These are phyloP conservation scores for Peniophora sp. DNA, from an alignment of 1,284 basidiomycete genomes.

Conservation along the genomic window DNA sequence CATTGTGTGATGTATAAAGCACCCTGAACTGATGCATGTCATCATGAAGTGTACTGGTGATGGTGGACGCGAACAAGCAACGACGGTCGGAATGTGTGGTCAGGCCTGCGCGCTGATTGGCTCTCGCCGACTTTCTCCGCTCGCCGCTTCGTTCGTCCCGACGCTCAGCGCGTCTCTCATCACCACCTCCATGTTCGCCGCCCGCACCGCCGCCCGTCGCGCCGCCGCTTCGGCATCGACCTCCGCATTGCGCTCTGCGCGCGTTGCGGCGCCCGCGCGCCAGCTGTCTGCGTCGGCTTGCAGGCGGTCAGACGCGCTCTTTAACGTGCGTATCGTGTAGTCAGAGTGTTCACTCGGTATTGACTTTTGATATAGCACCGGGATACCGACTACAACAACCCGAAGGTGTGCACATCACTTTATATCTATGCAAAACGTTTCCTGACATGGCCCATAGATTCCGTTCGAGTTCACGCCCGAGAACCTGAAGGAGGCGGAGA, in stretches of 20 bases:
- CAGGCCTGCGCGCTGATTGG: not conserved
- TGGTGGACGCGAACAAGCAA: not conserved
- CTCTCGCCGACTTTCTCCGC: not conserved
- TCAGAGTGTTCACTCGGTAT: not conserved
- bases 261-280: slow-evolving; percentile 17
- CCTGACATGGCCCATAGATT: slow-evolving; percentile 70
- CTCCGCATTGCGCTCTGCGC: slow-evolving; percentile 2
- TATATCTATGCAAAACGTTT: not conserved
- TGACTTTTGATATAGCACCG: slow-evolving; percentile 59
- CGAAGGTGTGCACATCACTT: slow-evolving; percentile 42
- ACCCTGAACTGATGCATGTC: not conserved
- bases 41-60: not conserved
- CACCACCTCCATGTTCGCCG: slow-evolving; percentile 16
- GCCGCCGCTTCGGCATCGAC: slow-evolving; percentile 5
- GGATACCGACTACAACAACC: slow-evolving; percentile 90
- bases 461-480: slow-evolving; percentile 82
- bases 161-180: not conserved
- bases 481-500: slow-evolving; percentile 79
- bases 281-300: slow-evolving; percentile 29
- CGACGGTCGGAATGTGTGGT: not conserved
- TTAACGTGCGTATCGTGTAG: slow-evolving; percentile 33
- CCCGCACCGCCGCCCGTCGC: slow-evolving; percentile 14
- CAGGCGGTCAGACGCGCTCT: slow-evolving; percentile 43
- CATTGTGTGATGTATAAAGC: not conserved
- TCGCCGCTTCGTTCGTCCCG: not conserved